Evolutionary conservation across 768 basidiomycete species (phyloP).

Genomic region (Lyophyllum atratum): DNA sequence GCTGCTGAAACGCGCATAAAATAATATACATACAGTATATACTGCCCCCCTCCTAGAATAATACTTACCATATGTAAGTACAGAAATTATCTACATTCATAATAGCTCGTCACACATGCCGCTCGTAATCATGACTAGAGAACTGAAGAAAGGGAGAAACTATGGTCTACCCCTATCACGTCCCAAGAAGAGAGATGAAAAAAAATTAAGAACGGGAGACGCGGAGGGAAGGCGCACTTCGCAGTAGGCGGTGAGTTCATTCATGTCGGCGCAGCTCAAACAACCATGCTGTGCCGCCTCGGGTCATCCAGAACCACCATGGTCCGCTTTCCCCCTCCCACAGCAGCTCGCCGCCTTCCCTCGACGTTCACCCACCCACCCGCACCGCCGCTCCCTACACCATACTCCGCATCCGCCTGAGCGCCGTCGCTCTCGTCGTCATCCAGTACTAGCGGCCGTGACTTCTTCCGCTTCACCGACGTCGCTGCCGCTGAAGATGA

Average conservation of each 20-base stretch:
- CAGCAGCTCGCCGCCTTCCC: slow-evolving; percentile 48
- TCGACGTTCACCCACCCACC: slow-evolving; percentile 57
- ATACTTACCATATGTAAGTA: slow-evolving; percentile 7
- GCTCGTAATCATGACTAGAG: slow-evolving; percentile 12
- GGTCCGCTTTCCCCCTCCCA: slow-evolving; percentile 30
- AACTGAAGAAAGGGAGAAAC: not conserved
- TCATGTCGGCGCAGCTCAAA: slow-evolving; percentile 34
- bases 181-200: not conserved
- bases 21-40: slow-evolving; percentile 13
- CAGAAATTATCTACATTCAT: slow-evolving; percentile 10
- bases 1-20: not conserved
- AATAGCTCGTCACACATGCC: slow-evolving; percentile 1
- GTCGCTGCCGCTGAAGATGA: slow-evolving; percentile 25
- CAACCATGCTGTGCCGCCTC: slow-evolving; percentile 68
- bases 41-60: slow-evolving; percentile 3
- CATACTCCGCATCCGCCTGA: slow-evolving; percentile 71
- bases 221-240: not conserved
- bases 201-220: not conserved
- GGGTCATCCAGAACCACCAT: slow-evolving; percentile 50
- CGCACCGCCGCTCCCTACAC: slow-evolving; percentile 20
- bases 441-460: slow-evolving; percentile 45
- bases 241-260: too few species aligned
- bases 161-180: not conserved
- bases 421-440: slow-evolving; percentile 67
- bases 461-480: slow-evolving; percentile 53